phyloP scores from a whole-genome alignment of 192 early-diverging fungal species.

The Podila horticola region DNA sequence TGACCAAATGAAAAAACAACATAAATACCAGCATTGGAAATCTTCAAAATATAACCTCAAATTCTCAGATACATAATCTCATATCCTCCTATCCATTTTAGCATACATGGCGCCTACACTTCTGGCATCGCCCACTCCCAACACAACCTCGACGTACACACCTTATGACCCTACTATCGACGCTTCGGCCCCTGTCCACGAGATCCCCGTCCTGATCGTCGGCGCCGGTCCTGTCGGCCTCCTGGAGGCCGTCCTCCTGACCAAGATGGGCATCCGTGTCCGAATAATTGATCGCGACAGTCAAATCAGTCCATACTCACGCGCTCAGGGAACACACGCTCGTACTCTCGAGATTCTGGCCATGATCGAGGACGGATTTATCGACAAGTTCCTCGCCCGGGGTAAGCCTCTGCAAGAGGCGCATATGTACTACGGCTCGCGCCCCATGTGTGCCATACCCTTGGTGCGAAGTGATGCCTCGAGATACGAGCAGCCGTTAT shows the following conservation, averaged over 20 bases:
- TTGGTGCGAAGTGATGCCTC: neutral
- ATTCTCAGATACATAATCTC: no score
- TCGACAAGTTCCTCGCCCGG: slow-evolving; percentile 14
- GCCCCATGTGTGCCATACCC: neutral
- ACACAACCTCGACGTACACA: neutral
- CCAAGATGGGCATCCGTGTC: slow-evolving; percentile 36
- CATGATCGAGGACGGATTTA: slow-evolving; percentile 10
- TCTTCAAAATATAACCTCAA: no score
- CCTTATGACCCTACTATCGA: neutral
- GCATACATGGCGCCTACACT: neutral
- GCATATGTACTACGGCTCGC: slow-evolving; percentile 10
- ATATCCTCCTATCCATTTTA: neutral
- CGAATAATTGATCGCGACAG: slow-evolving; percentile 40
- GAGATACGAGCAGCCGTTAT: neutral
- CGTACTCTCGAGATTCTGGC: slow-evolving; percentile 43
- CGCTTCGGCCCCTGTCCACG: no score
- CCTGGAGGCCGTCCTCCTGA: slow-evolving; percentile 36
- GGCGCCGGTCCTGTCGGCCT: slow-evolving; percentile 41
- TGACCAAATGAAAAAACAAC: no score
- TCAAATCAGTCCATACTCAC: slow-evolving; percentile 21
- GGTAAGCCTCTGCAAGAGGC: neutral
- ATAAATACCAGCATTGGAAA: no score
- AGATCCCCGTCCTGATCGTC: slow-evolving; percentile 36
- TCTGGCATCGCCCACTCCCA: neutral
- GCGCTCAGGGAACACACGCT: slow-evolving; percentile 33